These are phyloP conservation scores for Sporothrix dimorphospora DNA, from an alignment of 2,329 filamentous ascomycete species.

Conservation along the genomic window DNA sequence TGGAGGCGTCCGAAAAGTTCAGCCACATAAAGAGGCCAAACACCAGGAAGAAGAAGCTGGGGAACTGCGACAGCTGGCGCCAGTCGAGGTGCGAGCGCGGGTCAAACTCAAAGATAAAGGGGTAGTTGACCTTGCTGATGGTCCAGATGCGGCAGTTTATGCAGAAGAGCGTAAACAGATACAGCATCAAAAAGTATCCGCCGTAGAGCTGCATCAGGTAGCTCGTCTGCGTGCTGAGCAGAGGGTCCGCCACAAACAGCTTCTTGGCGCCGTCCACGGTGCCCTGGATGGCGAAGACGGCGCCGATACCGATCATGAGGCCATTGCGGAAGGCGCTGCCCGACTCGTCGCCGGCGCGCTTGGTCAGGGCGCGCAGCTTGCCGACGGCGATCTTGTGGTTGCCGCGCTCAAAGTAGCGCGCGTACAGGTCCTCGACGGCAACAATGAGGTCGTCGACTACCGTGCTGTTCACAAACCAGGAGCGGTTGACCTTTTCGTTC, in stretches of 20 bases:
- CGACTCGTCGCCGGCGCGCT: slow-evolving; percentile 59
- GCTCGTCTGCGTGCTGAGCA: slow-evolving; percentile 57
- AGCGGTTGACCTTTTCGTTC: slow-evolving; percentile 85
- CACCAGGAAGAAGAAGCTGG: slow-evolving; percentile 78
- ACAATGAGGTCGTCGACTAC: slow-evolving; percentile 79
- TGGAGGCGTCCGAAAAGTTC: slow-evolving; percentile 76
- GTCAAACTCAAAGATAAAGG: slow-evolving; percentile 97
- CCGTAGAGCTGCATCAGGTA: slow-evolving; percentile 88
- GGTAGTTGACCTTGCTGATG: slow-evolving; percentile 86
- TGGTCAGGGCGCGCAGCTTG: slow-evolving; percentile 77
- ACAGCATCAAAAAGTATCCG: slow-evolving; percentile 84
- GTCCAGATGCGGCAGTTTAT: slow-evolving; percentile 84
- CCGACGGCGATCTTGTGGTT: slow-evolving; percentile 89
- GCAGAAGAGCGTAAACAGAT: slow-evolving; percentile 82
- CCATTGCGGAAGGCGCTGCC: slow-evolving; percentile 63
- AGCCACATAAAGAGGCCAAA: slow-evolving; percentile 84
- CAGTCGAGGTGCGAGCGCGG: slow-evolving; percentile 84
- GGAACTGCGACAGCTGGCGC: slow-evolving; percentile 84
- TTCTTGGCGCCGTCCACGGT: slow-evolving; percentile 63
- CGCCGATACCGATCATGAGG: slow-evolving; percentile 68
- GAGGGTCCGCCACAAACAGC: slow-evolving; percentile 52
- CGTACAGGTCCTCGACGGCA: slow-evolving; percentile 86
- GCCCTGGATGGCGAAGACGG: slow-evolving; percentile 68
- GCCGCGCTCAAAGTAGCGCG: slow-evolving; percentile 89
- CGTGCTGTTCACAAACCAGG: slow-evolving; percentile 91